These are phyloP conservation scores for Trametes elegans DNA, from an alignment of 768 basidiomycete genomes.

Conservation along the genomic window DNA sequence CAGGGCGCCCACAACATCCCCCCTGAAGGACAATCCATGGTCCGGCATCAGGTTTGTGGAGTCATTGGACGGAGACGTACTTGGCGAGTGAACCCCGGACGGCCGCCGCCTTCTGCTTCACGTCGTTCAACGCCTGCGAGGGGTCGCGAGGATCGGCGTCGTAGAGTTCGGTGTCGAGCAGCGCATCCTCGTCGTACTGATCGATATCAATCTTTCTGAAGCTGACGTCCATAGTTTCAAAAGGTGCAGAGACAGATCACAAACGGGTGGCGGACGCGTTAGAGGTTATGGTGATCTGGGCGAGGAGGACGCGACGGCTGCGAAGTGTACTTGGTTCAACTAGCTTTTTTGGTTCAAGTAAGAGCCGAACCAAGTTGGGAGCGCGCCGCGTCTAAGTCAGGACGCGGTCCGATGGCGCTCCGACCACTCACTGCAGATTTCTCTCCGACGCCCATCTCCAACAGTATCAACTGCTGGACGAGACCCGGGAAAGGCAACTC, in stretches of 20 bases:
- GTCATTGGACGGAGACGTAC: no score
- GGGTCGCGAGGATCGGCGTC: conserved; percentile 83
- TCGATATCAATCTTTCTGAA: conserved; percentile 97
- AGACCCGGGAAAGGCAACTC: no score
- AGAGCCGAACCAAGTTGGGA: not conserved
- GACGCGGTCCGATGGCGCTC: not conserved
- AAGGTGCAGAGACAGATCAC: not conserved
- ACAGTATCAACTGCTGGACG: no score
- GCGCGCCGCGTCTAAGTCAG: not conserved
- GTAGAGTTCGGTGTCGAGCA: conserved; percentile 83
- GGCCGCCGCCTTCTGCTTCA: conserved; percentile 68
- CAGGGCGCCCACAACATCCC: conserved; percentile 75
- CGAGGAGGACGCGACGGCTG: not conserved
- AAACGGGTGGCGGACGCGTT: not conserved
- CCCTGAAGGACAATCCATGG: conserved; percentile 53
- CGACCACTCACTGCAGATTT: not conserved
- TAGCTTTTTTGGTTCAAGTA: not conserved
- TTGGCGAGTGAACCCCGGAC: conserved; percentile 74
- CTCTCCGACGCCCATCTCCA: not conserved
- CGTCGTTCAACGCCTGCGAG: conserved; percentile 67
- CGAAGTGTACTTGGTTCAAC: not conserved
- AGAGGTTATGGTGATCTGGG: not conserved
- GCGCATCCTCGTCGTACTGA: conserved; percentile 85
- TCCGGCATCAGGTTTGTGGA: no score
- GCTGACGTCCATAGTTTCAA: conserved; percentile 41